These are phyloP conservation scores for Leptodontidium sp. DNA, from an alignment of 2,329 filamentous ascomycete genomes.

Conservation along the genomic window DNA sequence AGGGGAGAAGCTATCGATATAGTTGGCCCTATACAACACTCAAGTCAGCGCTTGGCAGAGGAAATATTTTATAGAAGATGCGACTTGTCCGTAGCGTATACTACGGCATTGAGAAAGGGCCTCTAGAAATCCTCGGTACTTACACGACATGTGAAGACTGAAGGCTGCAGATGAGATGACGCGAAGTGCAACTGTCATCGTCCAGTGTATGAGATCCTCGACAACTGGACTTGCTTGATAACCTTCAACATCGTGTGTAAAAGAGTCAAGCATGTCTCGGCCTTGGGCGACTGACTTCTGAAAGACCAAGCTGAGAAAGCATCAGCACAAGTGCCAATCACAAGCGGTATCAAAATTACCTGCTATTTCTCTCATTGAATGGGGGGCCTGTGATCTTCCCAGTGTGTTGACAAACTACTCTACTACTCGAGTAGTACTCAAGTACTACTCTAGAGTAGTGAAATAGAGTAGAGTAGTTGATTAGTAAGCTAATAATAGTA, in stretches of 20 bases:
- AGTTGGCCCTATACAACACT: constrained; percentile 25
- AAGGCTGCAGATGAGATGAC: constrained; percentile 61
- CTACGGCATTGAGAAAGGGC: no score
- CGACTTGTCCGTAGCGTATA: no score
- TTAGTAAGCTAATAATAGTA: no score
- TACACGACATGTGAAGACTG: constrained; percentile 27
- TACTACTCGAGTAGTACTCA: no score
- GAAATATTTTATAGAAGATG: neutral
- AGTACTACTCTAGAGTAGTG: no score
- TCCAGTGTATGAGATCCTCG: constrained; percentile 45
- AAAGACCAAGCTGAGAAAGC: constrained; percentile 49
- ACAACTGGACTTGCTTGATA: constrained; percentile 27
- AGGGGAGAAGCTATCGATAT: constrained; percentile 28
- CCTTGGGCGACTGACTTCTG: constrained; percentile 46
- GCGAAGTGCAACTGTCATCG: constrained; percentile 59
- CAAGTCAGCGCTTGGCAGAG: neutral
- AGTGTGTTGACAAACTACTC: no score
- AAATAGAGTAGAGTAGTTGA: no score
- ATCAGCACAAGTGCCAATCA: neutral
- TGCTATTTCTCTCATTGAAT: constrained; percentile 75
- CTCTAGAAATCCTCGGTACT: neutral
- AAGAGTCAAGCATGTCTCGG: constrained; percentile 46
- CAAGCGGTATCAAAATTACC: constrained; percentile 14
- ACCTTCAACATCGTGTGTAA: constrained; percentile 33
- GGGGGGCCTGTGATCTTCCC: constrained; percentile 74